Percentiles rank a stretch among this genome's conserved stretches.
Evolutionary conservation across 129 eudicot genomes (phyloP).

Genomic region (Sambucus nigra): DNA sequence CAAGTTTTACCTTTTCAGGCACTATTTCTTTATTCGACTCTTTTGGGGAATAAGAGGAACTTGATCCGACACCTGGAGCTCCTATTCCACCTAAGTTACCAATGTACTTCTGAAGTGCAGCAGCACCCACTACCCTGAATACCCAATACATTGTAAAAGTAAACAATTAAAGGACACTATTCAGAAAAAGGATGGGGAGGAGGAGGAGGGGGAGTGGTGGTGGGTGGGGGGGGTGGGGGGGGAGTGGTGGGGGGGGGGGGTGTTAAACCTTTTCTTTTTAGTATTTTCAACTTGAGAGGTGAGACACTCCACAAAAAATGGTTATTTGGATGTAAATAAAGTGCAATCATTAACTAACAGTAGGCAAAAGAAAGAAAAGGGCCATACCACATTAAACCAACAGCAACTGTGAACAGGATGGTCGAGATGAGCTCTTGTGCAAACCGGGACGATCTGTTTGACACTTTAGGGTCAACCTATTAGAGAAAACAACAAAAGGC

Average conservation of each 20-base stretch:
- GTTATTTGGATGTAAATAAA: slow-evolving; percentile 2
- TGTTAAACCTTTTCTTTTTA: neutral
- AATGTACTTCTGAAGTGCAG: slow-evolving; percentile 89
- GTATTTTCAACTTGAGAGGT: neutral
- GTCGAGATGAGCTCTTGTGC: slow-evolving; percentile 79
- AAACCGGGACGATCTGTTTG: slow-evolving; percentile 61
- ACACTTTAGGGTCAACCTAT: slow-evolving; percentile 67
- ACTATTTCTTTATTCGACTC: slow-evolving; percentile 74
- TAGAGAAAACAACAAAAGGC: slow-evolving; percentile 3
- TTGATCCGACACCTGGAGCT: slow-evolving; percentile 87
- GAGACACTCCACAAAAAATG: neutral
- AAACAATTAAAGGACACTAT: neutral
- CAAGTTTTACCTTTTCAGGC: slow-evolving; percentile 69
- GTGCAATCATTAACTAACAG: slow-evolving; percentile 11
- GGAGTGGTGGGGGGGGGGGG: neutral
- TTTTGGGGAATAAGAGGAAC: slow-evolving; percentile 81
- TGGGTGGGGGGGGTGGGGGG: neutral
- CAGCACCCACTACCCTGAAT: slow-evolving; percentile 78
- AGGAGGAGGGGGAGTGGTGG: neutral
- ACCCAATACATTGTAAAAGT: neutral
- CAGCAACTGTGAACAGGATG: slow-evolving; percentile 64
- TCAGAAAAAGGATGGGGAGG: neutral
- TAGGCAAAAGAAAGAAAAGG: slow-evolving; percentile 9
- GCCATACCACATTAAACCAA: slow-evolving; percentile 71
- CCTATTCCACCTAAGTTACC: slow-evolving; percentile 84